phyloP scores from a whole-genome alignment of 345 rosid species.

The Pugionium dolabratum region DNA sequence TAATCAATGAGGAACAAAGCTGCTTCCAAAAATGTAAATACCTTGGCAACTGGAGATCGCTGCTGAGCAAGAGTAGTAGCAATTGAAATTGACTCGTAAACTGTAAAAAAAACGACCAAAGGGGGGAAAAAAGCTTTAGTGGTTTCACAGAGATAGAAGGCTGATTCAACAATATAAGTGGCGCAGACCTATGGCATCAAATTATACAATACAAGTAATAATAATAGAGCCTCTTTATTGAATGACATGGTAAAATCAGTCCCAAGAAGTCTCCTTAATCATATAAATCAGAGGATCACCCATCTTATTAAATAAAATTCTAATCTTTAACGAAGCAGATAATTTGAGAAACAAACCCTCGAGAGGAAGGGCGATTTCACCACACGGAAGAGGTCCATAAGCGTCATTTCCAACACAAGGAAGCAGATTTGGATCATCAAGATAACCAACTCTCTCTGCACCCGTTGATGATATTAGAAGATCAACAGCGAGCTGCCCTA shows the following conservation, averaged over 20 bases:
- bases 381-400: constrained; percentile 64
- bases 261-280: background rate
- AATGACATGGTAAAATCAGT: background rate
- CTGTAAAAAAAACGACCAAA: constrained; percentile 38
- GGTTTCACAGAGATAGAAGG: constrained; percentile 11
- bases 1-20: background rate
- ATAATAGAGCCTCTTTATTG: background rate
- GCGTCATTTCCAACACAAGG: constrained; percentile 94
- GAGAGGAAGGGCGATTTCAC: constrained; percentile 80
- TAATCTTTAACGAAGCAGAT: background rate
- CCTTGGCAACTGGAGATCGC: constrained; percentile 80
- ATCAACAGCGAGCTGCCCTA: constrained; percentile 89
- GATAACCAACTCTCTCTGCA: constrained; percentile 73
- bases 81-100: constrained; percentile 57
- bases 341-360: constrained; percentile 54
- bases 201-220: background rate
- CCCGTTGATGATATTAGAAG: constrained; percentile 66
- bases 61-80: constrained; percentile 64
- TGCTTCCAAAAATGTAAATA: constrained; percentile 27
- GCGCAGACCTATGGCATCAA: background rate
- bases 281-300: constrained; percentile 2
- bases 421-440: constrained; percentile 72
- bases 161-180: background rate
- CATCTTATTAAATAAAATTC: background rate
- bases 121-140: background rate